A percentile compares a stretch with the other conserved stretches of the same genome.
phyloP scores from a whole-genome alignment of 371 early-diverging fungal genomes.

The Sporodiniella umbellata region DNA sequence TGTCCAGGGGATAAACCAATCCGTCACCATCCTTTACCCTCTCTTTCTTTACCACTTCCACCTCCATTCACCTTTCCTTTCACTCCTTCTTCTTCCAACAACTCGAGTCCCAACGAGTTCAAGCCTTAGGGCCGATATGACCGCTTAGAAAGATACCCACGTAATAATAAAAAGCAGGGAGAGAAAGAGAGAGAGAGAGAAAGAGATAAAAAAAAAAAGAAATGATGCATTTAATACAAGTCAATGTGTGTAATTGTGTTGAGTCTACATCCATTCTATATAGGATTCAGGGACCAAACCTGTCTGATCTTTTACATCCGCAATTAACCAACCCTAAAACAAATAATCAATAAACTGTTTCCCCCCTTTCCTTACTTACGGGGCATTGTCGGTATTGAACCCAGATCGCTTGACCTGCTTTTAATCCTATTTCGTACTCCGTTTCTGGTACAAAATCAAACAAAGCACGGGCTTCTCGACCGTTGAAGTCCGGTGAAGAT shows the following conservation, averaged over 20 bases:
- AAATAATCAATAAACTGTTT: conserved; percentile 1
- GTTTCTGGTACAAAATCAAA: conserved; percentile 76
- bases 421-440: conserved; percentile 61
- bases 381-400: conserved; percentile 66
- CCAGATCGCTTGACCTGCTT: conserved; percentile 60
- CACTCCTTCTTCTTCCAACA: conserved; percentile 23
- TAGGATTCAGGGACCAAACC: conserved; percentile 78
- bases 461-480: conserved; percentile 58
- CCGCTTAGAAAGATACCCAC: too few relatives aligned
- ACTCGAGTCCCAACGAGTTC: conserved; percentile 20
- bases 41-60: conserved; percentile 28
- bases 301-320: conserved; percentile 54
- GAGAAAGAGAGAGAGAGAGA: too few relatives aligned
- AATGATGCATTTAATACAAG: background rate
- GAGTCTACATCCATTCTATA: conserved; percentile 51
- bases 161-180: too few relatives aligned
- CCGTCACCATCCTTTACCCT: conserved; percentile 19
- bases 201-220: background rate
- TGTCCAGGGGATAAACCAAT: conserved; percentile 1
- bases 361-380: conserved; percentile 6
- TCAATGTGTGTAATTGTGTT: too few relatives aligned
- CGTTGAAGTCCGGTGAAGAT: conserved; percentile 37
- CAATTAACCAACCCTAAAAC: conserved; percentile 76
- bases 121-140: too few relatives aligned
- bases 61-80: conserved; percentile 19